phyloP scores from a whole-genome alignment of 164 flowering plant species.

The Buxus sempervirens region DNA sequence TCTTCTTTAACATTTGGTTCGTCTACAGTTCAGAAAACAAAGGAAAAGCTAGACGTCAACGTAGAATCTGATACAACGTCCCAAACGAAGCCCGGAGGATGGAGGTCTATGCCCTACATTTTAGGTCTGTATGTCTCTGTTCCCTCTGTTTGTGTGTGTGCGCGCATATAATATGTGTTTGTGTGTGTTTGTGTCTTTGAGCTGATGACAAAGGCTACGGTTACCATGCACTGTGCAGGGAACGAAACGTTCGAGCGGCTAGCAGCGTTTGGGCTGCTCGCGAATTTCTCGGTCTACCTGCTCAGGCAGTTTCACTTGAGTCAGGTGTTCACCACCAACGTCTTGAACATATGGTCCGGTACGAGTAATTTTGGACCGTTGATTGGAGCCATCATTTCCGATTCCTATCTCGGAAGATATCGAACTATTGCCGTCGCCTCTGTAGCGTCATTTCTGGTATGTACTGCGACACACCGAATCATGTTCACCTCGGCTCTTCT shows the following conservation, averaged over 20 bases:
- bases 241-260: conserved; percentile 86
- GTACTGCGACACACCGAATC: background rate
- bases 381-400: conserved; percentile 66
- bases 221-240: too few species aligned
- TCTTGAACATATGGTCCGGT: conserved; percentile 59
- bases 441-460: conserved; percentile 54
- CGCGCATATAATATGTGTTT: background rate
- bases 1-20: too few species aligned
- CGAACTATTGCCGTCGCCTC: conserved; percentile 52
- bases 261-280: conserved; percentile 52
- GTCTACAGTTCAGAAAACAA: background rate
- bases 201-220: too few species aligned
- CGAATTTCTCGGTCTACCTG: conserved; percentile 69
- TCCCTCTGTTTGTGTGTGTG: background rate
- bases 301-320: conserved; percentile 49
- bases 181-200: background rate
- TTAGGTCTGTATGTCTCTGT: conserved; percentile 22
- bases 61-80: background rate
- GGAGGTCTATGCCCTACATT: conserved; percentile 40
- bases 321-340: conserved; percentile 44
- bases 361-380: conserved; percentile 48
- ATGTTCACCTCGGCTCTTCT: too few species aligned
- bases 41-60: background rate
- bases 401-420: conserved; percentile 65
- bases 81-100: conserved; percentile 35